Base-by-base conservation (phyloP, 257 asterid species). In the Gardenia jasminoides region DNA sequence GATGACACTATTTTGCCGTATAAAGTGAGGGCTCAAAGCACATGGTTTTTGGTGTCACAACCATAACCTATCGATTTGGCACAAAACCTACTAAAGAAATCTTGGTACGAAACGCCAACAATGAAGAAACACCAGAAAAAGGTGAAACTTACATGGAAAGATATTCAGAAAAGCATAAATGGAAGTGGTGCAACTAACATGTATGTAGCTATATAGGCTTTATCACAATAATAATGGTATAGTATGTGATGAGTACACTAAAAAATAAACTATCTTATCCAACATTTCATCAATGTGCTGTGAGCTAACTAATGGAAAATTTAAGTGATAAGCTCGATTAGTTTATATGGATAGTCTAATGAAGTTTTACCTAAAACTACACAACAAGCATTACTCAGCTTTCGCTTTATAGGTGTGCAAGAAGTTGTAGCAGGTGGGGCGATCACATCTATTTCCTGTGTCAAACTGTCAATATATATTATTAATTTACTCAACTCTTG, bases 301-400 rank as follows among this genome's bases (percentile, higher is more conserved):
- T 71, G 78, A 71, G 46, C 77, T 44, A 58, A 41, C 76, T 77
- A 82, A 76, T 78, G 82, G 82, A 50, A 72, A 48, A 36, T 36
- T 77, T 77, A 28, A 65, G 68, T 36, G 78, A 82, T 77, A 41
- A 77, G 50, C 46, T 67, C 39, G 30, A 66, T 62, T 64, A 41
- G 64, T 56, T 61, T 73, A 52, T 62, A 7, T 26, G 56, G 44
- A 26, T 22, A 62, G 67, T 41, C 33, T 62, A 72, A 72, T 76
- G 77, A 80, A 69, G 3, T 15, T 70, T 78, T 73, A 78, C 82
- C 79, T 82, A 78, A 70, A 77, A 65, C 76, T 39, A 78, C 85
- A 65, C 47, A 36, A 5, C 41, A 36, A 3, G 70, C 79, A 66
- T 20, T 67, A 68, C 72, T 82, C 72, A 58, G 44, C 70, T 82